Conservation (phyloP, 2,329 filamentous ascomycete genomes). For the Ambrosiella beaveri region DNA sequence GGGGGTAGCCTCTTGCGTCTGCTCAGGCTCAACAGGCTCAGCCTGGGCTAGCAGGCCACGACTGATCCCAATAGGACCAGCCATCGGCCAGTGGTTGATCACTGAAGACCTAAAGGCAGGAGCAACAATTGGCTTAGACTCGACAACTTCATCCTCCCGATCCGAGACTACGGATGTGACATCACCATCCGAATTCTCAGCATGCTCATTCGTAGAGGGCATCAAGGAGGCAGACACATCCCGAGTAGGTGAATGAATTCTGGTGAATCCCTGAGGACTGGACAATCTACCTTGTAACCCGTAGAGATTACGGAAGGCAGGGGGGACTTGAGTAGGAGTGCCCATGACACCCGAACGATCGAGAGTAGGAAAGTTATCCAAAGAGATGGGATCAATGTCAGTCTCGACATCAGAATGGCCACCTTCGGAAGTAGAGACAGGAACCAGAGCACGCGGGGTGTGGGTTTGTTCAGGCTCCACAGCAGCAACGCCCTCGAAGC, state of each 20-base stretch:
- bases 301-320: background rate
- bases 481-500: background rate
- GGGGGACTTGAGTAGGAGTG: background rate
- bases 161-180: conserved; percentile 1
- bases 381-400: conserved; percentile 1
- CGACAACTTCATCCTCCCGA: background rate
- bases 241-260: background rate
- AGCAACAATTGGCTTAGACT: background rate
- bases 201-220: background rate
- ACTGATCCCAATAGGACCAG: background rate
- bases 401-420: conserved; percentile 3
- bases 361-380: background rate
- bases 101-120: background rate
- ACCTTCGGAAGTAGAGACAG: background rate
- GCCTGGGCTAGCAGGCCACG: too few species aligned
- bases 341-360: background rate
- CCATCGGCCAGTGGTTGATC: background rate
- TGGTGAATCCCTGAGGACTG: background rate
- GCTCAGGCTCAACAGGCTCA: background rate
- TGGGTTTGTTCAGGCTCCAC: background rate
- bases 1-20: background rate
- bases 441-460: conserved; percentile 4
- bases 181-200: conserved; percentile 2
- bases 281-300: background rate
- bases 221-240: background rate